A percentile compares a stretch with the other conserved stretches of the same genome.
phyloP scores from a whole-genome alignment of 2,329 filamentous ascomycete genomes.

The Berkeleyomyces rouxiae region DNA sequence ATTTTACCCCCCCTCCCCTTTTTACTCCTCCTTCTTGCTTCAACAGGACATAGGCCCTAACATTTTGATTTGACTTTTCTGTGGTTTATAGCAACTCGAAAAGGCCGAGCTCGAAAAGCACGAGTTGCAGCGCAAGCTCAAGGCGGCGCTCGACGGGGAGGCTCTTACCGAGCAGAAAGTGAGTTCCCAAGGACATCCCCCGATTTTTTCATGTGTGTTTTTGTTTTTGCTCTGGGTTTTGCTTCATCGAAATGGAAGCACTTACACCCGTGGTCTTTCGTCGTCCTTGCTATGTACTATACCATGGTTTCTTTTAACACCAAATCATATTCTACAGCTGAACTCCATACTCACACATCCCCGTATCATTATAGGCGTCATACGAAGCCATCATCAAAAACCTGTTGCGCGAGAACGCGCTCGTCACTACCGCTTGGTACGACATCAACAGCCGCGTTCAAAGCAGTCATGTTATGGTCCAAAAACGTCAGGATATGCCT shows the following conservation, averaged over 20 bases:
- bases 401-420: constrained; percentile 58
- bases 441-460: constrained; percentile 63
- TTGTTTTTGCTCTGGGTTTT: not conserved
- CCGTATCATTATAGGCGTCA: constrained; percentile 26
- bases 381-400: constrained; percentile 44
- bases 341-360: not conserved
- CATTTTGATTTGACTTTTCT: constrained; percentile 4
- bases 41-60: not conserved
- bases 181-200: constrained; percentile 18
- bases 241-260: not conserved
- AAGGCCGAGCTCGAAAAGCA: constrained; percentile 39
- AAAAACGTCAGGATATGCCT: constrained; percentile 56
- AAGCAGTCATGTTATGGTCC: constrained; percentile 66
- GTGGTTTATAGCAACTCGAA: constrained; percentile 36
- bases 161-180: constrained; percentile 36
- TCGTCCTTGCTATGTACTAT: not conserved
- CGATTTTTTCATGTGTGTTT: not conserved
- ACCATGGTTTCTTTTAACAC: not conserved
- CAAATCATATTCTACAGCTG: not conserved
- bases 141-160: constrained; percentile 33
- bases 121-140: constrained; percentile 38
- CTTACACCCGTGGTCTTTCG: not conserved
- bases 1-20: not conserved
- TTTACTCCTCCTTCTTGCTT: not conserved
- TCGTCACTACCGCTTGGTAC: constrained; percentile 77